phyloP scores from a whole-genome alignment of 1,284 basidiomycete genomes.

The Trichosporon sp. region DNA sequence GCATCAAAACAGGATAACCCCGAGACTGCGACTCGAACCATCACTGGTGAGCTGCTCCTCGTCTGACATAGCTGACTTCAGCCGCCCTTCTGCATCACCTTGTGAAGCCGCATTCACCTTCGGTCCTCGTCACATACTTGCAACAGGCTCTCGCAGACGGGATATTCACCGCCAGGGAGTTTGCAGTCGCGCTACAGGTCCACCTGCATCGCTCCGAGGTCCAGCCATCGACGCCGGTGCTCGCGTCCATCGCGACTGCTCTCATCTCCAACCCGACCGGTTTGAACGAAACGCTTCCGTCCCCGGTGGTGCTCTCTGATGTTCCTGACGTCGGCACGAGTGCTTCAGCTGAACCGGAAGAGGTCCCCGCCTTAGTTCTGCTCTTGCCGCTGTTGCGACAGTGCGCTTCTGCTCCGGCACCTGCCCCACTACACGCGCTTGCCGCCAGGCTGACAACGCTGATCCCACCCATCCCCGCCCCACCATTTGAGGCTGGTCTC shows the following conservation, averaged over 20 bases:
- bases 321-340: slow-evolving; percentile 40
- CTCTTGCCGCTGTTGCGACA: slow-evolving; percentile 45
- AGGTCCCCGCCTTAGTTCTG: slow-evolving; percentile 38
- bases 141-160: slow-evolving; percentile 32
- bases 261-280: slow-evolving; percentile 36
- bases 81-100: slow-evolving; percentile 40
- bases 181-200: slow-evolving; percentile 39
- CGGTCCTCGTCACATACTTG: slow-evolving; percentile 44
- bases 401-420: slow-evolving; percentile 29
- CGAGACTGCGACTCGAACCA: background rate
- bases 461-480: slow-evolving; percentile 46
- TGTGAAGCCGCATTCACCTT: slow-evolving; percentile 35
- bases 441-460: slow-evolving; percentile 36
- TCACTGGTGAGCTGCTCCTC: background rate
- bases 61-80: slow-evolving; percentile 24
- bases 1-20: slow-evolving; percentile 11
- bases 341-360: slow-evolving; percentile 24
- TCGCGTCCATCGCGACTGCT: slow-evolving; percentile 35
- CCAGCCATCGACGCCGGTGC: slow-evolving; percentile 22
- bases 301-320: slow-evolving; percentile 25
- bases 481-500: slow-evolving; percentile 49
- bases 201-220: slow-evolving; percentile 29
- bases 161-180: slow-evolving; percentile 35
- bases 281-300: slow-evolving; percentile 29
- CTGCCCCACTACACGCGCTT: slow-evolving; percentile 34